phyloP scores from a whole-genome alignment of 202 grass and related monocot species.

The Hordeum pubiflorum region DNA sequence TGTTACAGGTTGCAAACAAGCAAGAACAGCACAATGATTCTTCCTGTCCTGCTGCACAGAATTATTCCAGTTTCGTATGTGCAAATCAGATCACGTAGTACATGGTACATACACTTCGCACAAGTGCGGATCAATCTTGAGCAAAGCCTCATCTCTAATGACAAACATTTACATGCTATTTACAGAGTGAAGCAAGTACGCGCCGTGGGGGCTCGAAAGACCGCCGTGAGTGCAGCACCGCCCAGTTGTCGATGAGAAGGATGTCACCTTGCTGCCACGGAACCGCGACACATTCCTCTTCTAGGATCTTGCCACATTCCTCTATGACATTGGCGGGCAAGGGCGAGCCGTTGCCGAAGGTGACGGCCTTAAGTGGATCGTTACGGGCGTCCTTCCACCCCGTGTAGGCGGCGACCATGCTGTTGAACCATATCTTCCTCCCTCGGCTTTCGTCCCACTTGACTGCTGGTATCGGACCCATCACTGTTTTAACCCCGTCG shows the following conservation, averaged over 20 bases:
- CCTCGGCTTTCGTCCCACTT: conserved; percentile 54
- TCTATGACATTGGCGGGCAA: conserved; percentile 55
- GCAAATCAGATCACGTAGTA: not conserved
- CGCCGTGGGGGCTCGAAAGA: conserved; percentile 73
- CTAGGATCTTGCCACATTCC: conserved; percentile 58
- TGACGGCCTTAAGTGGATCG: conserved; percentile 79
- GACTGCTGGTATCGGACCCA: conserved; percentile 71
- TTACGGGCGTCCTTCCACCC: conserved; percentile 88
- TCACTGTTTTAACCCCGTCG: conserved; percentile 69
- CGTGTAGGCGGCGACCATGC: conserved; percentile 92
- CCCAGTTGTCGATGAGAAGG: conserved; percentile 78
- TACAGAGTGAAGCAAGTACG: conserved; percentile 88
- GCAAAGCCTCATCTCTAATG: not conserved
- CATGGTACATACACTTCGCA: not conserved
- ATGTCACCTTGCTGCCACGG: conserved; percentile 78
- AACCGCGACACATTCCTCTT: conserved; percentile 61
- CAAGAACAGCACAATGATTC: not conserved
- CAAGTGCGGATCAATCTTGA: not conserved
- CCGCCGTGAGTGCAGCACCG: conserved; percentile 67
- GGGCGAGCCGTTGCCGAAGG: conserved; percentile 61
- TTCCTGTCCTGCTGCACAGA: not conserved
- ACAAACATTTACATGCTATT: conserved; percentile 23
- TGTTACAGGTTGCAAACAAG: not conserved
- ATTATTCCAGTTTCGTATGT: not conserved
- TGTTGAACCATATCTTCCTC: conserved; percentile 93